Evolutionary conservation across 768 basidiomycete species (phyloP).

Genomic region (Boletus subparvulus): DNA sequence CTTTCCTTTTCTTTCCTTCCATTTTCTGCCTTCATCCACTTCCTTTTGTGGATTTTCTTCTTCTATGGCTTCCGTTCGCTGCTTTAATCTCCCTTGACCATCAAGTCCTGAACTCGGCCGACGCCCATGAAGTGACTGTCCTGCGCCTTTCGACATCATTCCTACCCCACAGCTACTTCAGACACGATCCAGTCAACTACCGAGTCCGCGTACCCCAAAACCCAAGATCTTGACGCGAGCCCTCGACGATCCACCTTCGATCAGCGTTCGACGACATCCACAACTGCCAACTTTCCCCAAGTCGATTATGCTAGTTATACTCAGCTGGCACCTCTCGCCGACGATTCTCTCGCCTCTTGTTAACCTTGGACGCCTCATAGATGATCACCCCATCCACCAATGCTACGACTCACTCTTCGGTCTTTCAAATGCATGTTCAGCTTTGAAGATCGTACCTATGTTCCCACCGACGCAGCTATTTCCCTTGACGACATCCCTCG

Average conservation of each 20-base stretch:
- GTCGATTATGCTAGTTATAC: background rate
- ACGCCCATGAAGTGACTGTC: background rate
- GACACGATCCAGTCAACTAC: background rate
- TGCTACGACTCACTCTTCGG: background rate
- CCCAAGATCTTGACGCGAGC: background rate
- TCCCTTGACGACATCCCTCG: slow-evolving; percentile 1
- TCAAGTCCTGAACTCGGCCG: background rate
- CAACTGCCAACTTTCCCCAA: background rate
- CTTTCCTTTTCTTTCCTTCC: background rate
- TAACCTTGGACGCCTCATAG: background rate
- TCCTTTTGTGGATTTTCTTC: background rate
- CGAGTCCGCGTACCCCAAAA: background rate
- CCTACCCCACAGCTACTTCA: background rate
- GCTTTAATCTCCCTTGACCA: background rate
- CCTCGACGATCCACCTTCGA: background rate
- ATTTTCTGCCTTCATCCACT: background rate
- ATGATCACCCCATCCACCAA: background rate
- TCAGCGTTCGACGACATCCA: background rate
- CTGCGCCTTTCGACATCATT: background rate
- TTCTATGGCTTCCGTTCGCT: background rate
- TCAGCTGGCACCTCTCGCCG: background rate
- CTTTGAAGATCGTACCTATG: background rate
- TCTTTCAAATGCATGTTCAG: background rate
- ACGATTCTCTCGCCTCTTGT: background rate
- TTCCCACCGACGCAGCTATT: background rate